Evolutionary conservation across 805 yeast genomes (phyloP).

Genomic region (Candida khao-thaluensis): DNA sequence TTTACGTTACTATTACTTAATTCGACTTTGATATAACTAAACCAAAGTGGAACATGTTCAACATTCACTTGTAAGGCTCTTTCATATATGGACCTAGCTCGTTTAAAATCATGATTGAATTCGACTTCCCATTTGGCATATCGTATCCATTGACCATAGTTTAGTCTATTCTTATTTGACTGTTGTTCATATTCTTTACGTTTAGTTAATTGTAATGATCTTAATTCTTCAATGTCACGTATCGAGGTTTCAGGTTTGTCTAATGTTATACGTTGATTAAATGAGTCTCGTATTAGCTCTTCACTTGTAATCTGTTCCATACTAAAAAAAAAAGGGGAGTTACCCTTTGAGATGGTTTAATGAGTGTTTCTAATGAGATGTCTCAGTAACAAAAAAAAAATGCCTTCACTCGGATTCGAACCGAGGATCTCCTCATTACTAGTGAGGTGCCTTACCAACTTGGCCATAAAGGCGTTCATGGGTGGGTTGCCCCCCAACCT

Average conservation of each 20-base stretch:
- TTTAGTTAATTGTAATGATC: constrained; percentile 71
- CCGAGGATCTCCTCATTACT: constrained; percentile 29
- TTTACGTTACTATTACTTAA: constrained; percentile 68
- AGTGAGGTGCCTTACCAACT: constrained; percentile 29
- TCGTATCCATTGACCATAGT: constrained; percentile 85
- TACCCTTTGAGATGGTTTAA: too few species aligned
- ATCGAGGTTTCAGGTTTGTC: constrained; percentile 36
- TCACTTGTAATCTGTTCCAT: constrained; percentile 34
- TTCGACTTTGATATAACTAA: constrained; percentile 77
- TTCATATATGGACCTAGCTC: constrained; percentile 88
- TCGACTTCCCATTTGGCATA: constrained; percentile 87
- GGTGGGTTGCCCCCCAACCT: too few species aligned
- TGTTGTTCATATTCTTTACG: constrained; percentile 84
- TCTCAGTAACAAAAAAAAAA: too few species aligned
- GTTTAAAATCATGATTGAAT: constrained; percentile 64
- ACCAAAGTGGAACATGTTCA: constrained; percentile 81
- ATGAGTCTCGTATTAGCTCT: constrained; percentile 37
- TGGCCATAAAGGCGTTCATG: constrained; percentile 15
- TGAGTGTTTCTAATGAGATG: too few species aligned
- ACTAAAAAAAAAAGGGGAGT: constrained; percentile 1
- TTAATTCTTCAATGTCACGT: constrained; percentile 75
- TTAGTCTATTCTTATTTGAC: constrained; percentile 77
- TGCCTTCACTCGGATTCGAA: constrained; percentile 28
- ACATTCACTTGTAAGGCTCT: constrained; percentile 78
- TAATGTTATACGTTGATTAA: constrained; percentile 22